These are phyloP conservation scores for Lentithecium fluviatile DNA, from an alignment of 495 filamentous ascomycete genomes.

Conservation along the genomic window DNA sequence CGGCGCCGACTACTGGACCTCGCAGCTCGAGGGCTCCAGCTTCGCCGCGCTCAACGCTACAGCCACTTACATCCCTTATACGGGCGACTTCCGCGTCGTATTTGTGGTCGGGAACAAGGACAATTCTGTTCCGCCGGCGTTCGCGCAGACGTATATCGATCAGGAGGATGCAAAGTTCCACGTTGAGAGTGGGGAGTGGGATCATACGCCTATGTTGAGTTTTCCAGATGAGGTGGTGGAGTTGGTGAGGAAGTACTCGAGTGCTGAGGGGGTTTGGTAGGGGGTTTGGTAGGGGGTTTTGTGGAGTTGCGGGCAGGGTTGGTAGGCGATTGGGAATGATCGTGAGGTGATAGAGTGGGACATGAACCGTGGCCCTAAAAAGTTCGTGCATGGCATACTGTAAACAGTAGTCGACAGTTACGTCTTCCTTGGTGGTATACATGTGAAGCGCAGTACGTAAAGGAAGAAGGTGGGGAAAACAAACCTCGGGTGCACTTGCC, in stretches of 20 bases:
- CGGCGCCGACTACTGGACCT: not conserved
- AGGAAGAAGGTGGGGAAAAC: too few relatives aligned
- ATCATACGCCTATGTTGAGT: conserved; percentile 25
- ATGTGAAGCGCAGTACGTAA: too few relatives aligned
- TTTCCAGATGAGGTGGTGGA: conserved; percentile 13
- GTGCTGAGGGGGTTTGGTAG: not conserved
- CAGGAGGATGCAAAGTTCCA: conserved; percentile 11
- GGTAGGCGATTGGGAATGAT: too few relatives aligned
- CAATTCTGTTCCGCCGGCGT: conserved; percentile 10
- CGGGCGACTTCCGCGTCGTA: conserved; percentile 21
- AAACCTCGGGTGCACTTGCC: too few relatives aligned
- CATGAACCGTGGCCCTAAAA: too few relatives aligned
- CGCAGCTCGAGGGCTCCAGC: conserved; percentile 7
- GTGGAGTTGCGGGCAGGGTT: too few relatives aligned
- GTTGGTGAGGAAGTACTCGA: too few relatives aligned
- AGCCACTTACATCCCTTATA: conserved; percentile 24
- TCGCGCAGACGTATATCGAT: not conserved
- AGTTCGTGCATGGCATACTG: too few relatives aligned
- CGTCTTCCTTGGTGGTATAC: too few relatives aligned
- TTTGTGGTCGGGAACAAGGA: conserved; percentile 19
- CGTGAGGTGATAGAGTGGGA: too few relatives aligned
- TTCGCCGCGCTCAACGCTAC: conserved; percentile 12
- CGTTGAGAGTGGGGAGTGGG: conserved; percentile 5
- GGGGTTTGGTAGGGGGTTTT: too few relatives aligned
- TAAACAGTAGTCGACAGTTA: too few relatives aligned